Evolutionary conservation across 768 basidiomycete species (phyloP).

Genomic region (Amanita rimosa): DNA sequence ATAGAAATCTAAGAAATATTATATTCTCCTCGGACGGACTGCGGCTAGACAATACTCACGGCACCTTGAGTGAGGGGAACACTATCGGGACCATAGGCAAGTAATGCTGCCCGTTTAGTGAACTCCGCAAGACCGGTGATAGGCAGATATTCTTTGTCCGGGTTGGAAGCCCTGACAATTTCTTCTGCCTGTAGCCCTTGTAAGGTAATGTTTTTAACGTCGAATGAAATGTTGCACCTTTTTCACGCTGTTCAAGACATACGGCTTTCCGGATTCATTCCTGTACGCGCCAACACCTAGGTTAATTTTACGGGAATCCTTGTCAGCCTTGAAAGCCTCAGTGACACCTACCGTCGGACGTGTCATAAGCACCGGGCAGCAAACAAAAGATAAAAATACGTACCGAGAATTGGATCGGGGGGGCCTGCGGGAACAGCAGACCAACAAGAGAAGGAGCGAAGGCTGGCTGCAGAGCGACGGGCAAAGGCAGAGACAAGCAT

Average conservation of each 20-base stretch:
- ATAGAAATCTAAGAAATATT: constrained; percentile 50
- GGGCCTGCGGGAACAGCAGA: constrained; percentile 76
- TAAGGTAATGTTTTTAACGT: constrained; percentile 5
- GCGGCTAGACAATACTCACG: constrained; percentile 31
- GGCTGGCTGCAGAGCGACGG: constrained; percentile 34
- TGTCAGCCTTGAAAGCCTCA: constrained; percentile 96
- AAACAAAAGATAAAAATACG: constrained; percentile 1
- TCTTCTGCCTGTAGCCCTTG: constrained; percentile 56
- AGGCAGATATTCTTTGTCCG: constrained; percentile 94
- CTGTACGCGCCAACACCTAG: constrained; percentile 96
- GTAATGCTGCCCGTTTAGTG: constrained; percentile 75
- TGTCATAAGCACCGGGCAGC: background rate
- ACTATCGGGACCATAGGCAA: constrained; percentile 85
- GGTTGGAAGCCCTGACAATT: constrained; percentile 45
- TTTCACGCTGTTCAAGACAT: constrained; percentile 80
- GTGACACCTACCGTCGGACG: constrained; percentile 52
- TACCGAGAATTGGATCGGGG: constrained; percentile 89
- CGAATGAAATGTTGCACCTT: constrained; percentile 37
- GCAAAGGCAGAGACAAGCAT: constrained; percentile 40
- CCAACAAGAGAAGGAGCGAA: constrained; percentile 63
- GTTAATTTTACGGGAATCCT: constrained; percentile 88
- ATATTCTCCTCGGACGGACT: constrained; percentile 8
- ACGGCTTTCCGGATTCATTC: constrained; percentile 91
- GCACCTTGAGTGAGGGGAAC: constrained; percentile 57
- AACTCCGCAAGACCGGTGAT: constrained; percentile 88